Evolutionary conservation across 2,329 filamentous ascomycete species (phyloP), one percentile per base, ranked within the genome.

Genomic region (Verticillium dahliae): DNA sequence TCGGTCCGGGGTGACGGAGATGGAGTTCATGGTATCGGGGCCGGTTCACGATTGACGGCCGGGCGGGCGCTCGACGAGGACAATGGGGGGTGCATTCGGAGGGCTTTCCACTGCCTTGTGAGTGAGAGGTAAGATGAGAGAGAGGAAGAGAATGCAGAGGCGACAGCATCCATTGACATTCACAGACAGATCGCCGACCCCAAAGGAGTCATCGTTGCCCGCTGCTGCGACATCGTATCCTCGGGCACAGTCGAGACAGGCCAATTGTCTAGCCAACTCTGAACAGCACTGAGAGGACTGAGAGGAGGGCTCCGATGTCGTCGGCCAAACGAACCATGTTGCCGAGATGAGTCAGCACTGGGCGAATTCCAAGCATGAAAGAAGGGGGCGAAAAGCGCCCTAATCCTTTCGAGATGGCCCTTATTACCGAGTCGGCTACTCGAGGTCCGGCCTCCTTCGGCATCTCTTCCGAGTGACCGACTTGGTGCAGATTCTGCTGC

Each of bases 241-340:
- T n/a, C 6, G 9, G n/a, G 45, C 7, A 9, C 18, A 37, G 45
- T 50, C 45, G 45, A 50, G 45, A 50, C 18, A 50, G 45, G 45
- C 45, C 45, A 50, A 50, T 50, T 50, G 45, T 50, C 45, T 11
- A 50, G 45, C 22, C n/a, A 50, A 50, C 45, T n/a, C 7, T 22
- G 45, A 18, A 50, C 45, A 18, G 22, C 45, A 50, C 45, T 11
- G 45, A 50, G 45, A 22, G 34, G 13, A 50, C 45, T 4, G 45
- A 50, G 45, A 22, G 34, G 13, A 58, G n/a, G 27, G 31, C 57
- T 58, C 57, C 57, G 57, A 58, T 58, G 37, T 58, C 57, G 57
- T 58, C 57, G 57, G 57, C 57, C 41, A 58, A 50, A 58, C 22
- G 18, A n/a, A 13, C 18, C 37, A 33, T 45, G 31, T 50, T 41